Evolutionary conservation across 2,329 filamentous ascomycete species (phyloP), one percentile per base, ranked within the genome.

Genomic region (Neobulgaria alba): DNA sequence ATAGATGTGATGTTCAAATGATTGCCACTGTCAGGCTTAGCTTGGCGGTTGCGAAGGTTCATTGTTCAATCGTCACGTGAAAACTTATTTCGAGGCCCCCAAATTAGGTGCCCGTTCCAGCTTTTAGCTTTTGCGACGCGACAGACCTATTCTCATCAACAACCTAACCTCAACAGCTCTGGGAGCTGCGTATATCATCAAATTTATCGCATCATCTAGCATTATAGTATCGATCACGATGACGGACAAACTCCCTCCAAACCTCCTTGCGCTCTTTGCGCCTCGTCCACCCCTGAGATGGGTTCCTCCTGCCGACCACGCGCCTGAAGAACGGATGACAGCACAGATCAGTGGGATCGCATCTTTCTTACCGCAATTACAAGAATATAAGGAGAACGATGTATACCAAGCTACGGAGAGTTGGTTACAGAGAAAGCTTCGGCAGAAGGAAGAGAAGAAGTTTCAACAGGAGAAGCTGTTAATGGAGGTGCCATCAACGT

Each of bases 201-300:
- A 5, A 17, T 17, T 35, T 20, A 10, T 19, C 9, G 4, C 8
- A n/a, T 21, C 33, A 35, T 19, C 18, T 34, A 20, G 19, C 15
- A 19, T 12, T 35, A 9, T 20, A 9, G 33, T 9, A 35, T 35
- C 33, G 20, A 19, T 17, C 18, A 20, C 19, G 15, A 40, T 40
- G 38, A 40, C 38, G 9, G 38, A 29, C 3, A 29, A 40, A 17
- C 20, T 40, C n/a, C 38, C 38, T 34, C 38, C 38, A 17, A 40
- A 40, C 14, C 32, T 40, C 43, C 74, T 95, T 56, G 84, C 85
- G 66, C 85, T 95, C 53, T 96, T 96, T 68, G 85, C 89, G 67
- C 85, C 90, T 60, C 85, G 90, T 46, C 90, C 90, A 53, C 83
- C 89, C 43, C 69, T 95, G 61, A 83, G 88, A 64, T 96, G 85